A percentile compares a stretch with the other conserved stretches of the same genome.
Conservation (phyloP, 1,139 yeast species). For the Suhomyces kunorum region DNA sequence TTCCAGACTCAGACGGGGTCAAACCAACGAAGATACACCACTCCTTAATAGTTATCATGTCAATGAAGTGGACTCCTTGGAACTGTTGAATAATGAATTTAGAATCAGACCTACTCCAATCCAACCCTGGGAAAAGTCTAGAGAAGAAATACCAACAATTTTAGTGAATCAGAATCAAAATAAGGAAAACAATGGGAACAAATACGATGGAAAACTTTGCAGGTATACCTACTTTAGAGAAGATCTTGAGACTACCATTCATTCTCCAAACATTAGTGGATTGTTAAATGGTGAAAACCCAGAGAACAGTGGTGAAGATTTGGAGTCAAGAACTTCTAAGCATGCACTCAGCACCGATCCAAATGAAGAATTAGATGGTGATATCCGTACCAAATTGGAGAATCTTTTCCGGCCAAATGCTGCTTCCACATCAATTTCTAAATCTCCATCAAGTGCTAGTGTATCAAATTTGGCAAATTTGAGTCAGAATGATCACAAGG, state of each 20-base stretch:
- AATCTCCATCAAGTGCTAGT: conserved; percentile 18
- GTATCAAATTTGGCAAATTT: conserved; percentile 10
- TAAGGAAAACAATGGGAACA: conserved; percentile 8
- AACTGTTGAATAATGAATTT: conserved; percentile 41
- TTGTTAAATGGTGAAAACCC: conserved; percentile 35
- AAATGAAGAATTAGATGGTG: conserved; percentile 17
- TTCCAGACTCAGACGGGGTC: conserved; percentile 1
- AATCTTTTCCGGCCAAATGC: conserved; percentile 37
- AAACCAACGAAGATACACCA: conserved; percentile 26
- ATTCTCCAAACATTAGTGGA: conserved; percentile 87
- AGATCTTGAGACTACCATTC: conserved; percentile 83
- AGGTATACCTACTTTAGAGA: conserved; percentile 92
- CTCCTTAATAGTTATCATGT: conserved; percentile 45
- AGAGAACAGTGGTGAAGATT: conserved; percentile 10
- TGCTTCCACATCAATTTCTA: conserved; percentile 14
- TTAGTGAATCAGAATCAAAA: conserved; percentile 20
- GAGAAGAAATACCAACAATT: conserved; percentile 34
- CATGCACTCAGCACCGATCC: not conserved
- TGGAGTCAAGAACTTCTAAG: not conserved
- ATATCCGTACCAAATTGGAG: conserved; percentile 21
- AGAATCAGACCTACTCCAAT: conserved; percentile 73
- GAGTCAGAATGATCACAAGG: conserved; percentile 5
- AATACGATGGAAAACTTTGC: conserved; percentile 29
- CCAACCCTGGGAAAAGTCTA: conserved; percentile 70
- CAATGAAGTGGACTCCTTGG: conserved; percentile 64